A percentile compares a stretch with the other conserved stretches of the same genome.
phyloP scores from a whole-genome alignment of 495 filamentous ascomycete species.

The Talaromyces adpressus region DNA sequence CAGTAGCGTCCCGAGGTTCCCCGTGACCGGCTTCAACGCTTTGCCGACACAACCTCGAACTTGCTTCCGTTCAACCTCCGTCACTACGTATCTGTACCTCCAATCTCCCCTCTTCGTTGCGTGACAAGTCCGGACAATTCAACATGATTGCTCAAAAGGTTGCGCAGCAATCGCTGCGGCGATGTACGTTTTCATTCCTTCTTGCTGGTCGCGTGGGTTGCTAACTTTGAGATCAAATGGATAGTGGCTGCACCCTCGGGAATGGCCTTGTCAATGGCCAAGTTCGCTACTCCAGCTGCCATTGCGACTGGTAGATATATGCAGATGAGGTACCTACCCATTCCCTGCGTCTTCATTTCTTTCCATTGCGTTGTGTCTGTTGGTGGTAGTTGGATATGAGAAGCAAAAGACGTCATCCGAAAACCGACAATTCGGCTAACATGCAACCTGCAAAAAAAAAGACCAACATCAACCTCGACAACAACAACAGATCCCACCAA shows the following conservation, averaged over 20 bases:
- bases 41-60: background rate
- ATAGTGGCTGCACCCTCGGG: slow-evolving; percentile 40
- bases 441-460: slow-evolving; percentile 6
- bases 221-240: slow-evolving; percentile 11
- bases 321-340: slow-evolving; percentile 46
- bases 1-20: slow-evolving; percentile 34
- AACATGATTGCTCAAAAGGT: slow-evolving; percentile 61
- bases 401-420: slow-evolving; percentile 3
- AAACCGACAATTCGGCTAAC: slow-evolving; percentile 1
- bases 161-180: slow-evolving; percentile 59
- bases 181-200: slow-evolving; percentile 45
- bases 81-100: background rate
- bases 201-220: background rate
- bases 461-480: slow-evolving; percentile 53
- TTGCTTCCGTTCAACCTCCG: background rate
- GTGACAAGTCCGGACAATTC: background rate
- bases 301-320: slow-evolving; percentile 40
- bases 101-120: background rate
- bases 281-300: slow-evolving; percentile 41
- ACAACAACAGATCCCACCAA: slow-evolving; percentile 51
- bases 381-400: background rate
- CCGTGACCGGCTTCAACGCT: slow-evolving; percentile 14
- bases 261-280: slow-evolving; percentile 42
- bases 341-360: background rate
- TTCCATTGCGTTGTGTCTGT: background rate